phyloP scores from a whole-genome alignment of 352 stramenopile genomes.

The Globisporangium sylvaticum region DNA sequence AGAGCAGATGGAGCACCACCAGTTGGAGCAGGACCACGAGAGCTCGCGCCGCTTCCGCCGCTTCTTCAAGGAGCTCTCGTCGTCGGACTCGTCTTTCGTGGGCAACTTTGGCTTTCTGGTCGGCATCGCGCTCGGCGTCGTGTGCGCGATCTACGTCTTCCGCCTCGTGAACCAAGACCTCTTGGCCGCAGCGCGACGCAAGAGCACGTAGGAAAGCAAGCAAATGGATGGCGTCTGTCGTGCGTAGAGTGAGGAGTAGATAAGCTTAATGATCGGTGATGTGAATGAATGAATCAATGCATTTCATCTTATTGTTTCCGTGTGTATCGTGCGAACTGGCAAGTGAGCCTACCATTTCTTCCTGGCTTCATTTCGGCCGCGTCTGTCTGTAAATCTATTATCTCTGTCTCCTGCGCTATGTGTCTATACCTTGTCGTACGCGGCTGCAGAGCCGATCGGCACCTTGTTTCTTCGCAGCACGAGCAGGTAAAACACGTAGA shows the following conservation, averaged over 20 bases:
- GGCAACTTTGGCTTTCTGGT: constrained; percentile 29
- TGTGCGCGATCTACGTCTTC: constrained; percentile 59
- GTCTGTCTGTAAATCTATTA: constrained; percentile 6
- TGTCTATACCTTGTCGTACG: constrained; percentile 76
- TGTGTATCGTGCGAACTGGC: not conserved
- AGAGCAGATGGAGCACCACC: constrained; percentile 1
- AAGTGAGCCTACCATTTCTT: not conserved
- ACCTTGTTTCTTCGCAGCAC: constrained; percentile 48
- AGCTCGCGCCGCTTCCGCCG: constrained; percentile 5
- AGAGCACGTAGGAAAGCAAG: constrained; percentile 19
- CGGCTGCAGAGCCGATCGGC: constrained; percentile 27
- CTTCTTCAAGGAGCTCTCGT: constrained; percentile 26
- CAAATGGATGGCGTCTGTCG: not conserved
- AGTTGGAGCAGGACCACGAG: not conserved
- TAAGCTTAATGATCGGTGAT: not conserved
- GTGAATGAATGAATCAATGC: constrained; percentile 2
- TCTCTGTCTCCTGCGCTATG: not conserved
- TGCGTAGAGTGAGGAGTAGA: not conserved
- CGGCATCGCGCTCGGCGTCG: constrained; percentile 40
- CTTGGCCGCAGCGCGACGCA: constrained; percentile 11
- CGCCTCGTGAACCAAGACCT: constrained; percentile 43
- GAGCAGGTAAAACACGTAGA: constrained; percentile 82
- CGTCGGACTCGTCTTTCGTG: constrained; percentile 27
- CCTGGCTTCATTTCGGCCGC: not conserved
- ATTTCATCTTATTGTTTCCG: not conserved